Base-by-base conservation (phyloP, 768 basidiomycete genomes). In the Nidula microcarpa region DNA sequence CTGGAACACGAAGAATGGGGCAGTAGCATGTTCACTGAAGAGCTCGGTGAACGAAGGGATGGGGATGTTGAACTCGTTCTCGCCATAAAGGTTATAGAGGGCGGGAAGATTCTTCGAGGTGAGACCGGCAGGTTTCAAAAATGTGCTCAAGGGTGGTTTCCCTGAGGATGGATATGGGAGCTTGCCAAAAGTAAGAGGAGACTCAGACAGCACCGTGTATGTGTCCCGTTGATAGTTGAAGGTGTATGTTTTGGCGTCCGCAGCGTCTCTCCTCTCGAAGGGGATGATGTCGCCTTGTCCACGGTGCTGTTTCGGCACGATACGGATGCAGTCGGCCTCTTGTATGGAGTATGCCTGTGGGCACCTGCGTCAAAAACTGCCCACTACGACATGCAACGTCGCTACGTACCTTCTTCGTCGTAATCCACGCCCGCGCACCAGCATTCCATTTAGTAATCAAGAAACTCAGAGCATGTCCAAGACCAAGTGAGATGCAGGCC, bases 1-100 rank as follows among this genome's bases (percentile, higher is more conserved):
- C 71, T 99, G 97, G 72, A 99, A 99, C 30, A 99, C 97, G 69
- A 99, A 99, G 81, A 99, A 99, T 0, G 97, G 97, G 0, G 97
- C 97, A 4, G 94, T 95, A 1, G 96, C 94, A 64, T 99, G 97
- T 74, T 99, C 97, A 18, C 75, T 79, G 60, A 99, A 98, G 35
- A 99, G 82, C 58, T 94, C 91, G 8, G 80, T 78, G 65, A 99
- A 99, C 1, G 90, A 89, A 6, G 97, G 97, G 41, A 99, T 91
- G 2, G 97, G 97, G 57, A 99, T 98, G 66, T 97, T 85, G 72
- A 98, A 98, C 63, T 92, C 90, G 71, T 99, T 99, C 60, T 84
- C 83, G 52, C 96, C 97, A 64, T 92, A 99, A 17, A 94, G 75
- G 6, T 75, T 74, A 41, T 74, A 70, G 23, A 91, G 71, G 0